These are phyloP conservation scores for Saccharomycopsis hybrid DNA, from an alignment of 1,139 yeast species.

Conservation along the genomic window DNA sequence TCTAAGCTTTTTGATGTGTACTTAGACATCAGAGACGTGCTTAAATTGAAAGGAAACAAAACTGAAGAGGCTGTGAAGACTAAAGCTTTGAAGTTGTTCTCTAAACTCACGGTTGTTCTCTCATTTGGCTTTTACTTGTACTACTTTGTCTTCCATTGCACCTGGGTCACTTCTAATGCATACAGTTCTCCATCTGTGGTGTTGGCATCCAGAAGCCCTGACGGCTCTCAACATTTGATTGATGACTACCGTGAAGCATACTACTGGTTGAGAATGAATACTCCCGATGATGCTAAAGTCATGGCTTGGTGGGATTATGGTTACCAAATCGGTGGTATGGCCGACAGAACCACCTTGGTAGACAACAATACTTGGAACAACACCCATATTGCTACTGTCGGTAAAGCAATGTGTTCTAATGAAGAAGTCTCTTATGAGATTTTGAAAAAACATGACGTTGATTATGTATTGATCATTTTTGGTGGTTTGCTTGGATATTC, in stretches of 20 bases:
- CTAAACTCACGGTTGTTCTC: constrained; percentile 59
- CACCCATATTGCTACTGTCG: constrained; percentile 99
- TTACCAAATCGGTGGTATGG: constrained; percentile 99
- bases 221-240: constrained; percentile 78
- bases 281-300: constrained; percentile 90
- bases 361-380: constrained; percentile 99
- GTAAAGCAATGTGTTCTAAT: constrained; percentile 90
- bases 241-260: constrained; percentile 99
- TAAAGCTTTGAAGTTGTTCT: constrained; percentile 33
- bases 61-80: constrained; percentile 11
- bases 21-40: constrained; percentile 53
- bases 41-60: constrained; percentile 24
- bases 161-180: constrained; percentile 95
- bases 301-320: constrained; percentile 99
- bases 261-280: constrained; percentile 98
- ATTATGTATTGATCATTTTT: constrained; percentile 85
- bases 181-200: constrained; percentile 98
- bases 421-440: constrained; percentile 89
- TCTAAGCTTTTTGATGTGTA: constrained; percentile 82
- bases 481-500: constrained; percentile 93
- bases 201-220: constrained; percentile 74
- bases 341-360: constrained; percentile 95
- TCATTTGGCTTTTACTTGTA: constrained; percentile 70
- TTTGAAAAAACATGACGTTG: constrained; percentile 87
- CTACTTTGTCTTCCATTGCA: constrained; percentile 88